These are phyloP conservation scores for Phaeosphaeria sp. DNA, from an alignment of 2,329 filamentous ascomycete genomes.

Conservation along the genomic window DNA sequence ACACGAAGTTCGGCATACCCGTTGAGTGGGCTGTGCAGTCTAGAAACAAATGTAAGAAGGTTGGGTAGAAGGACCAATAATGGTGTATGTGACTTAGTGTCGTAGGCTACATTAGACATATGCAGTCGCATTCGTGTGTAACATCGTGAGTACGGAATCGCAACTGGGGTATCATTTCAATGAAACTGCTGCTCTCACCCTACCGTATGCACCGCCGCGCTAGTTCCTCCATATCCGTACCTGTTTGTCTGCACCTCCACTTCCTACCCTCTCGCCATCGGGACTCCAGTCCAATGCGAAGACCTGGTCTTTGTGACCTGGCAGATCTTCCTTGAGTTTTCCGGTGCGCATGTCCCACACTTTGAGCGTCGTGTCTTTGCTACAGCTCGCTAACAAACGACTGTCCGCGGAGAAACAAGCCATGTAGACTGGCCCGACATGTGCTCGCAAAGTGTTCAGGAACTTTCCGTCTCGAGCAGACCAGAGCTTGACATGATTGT, in stretches of 20 bases:
- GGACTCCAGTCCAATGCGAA: conserved; percentile 96
- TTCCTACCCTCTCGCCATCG: conserved; percentile 86
- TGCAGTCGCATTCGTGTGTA: background rate
- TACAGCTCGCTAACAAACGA: conserved; percentile 83
- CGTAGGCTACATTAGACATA: no score
- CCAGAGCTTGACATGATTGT: conserved; percentile 96
- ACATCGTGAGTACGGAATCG: background rate
- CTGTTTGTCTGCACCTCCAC: conserved; percentile 89
- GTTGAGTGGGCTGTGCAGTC: background rate
- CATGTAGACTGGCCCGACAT: conserved; percentile 91
- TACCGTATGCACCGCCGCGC: conserved; percentile 7
- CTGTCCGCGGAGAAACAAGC: conserved; percentile 92
- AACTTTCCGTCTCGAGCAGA: conserved; percentile 78
- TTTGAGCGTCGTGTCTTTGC: conserved; percentile 92
- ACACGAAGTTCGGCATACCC: background rate
- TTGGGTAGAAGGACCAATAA: background rate
- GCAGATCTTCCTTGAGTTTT: conserved; percentile 82
- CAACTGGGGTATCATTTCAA: conserved; percentile 20
- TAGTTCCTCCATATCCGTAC: conserved; percentile 71
- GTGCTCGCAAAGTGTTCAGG: conserved; percentile 84
- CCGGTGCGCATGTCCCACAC: conserved; percentile 90
- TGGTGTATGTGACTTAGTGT: background rate
- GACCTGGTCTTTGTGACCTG: conserved; percentile 90
- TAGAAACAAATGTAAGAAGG: background rate
- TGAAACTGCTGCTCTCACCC: conserved; percentile 7